Percentiles rank a stretch among this genome's conserved stretches.
phyloP scores from a whole-genome alignment of 129 eudicot genomes.

The Kitagawia praeruptora region DNA sequence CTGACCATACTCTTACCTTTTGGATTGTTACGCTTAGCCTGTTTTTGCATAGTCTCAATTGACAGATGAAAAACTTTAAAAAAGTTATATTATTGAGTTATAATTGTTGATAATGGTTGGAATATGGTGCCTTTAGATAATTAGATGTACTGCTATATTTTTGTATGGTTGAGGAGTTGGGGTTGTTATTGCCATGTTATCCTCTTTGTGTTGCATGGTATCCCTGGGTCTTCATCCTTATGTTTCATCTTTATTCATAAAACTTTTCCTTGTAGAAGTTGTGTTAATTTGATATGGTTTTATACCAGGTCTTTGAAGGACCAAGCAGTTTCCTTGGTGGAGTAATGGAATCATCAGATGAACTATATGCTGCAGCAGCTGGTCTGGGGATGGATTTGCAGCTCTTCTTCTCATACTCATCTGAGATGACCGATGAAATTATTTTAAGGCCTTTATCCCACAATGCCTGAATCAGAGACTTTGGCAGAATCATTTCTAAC shows the following conservation, averaged over 20 bases:
- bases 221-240: neutral
- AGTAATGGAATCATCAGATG: conserved; percentile 89
- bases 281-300: neutral
- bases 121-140: neutral
- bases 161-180: neutral
- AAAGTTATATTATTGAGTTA: neutral
- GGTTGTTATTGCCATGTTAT: neutral
- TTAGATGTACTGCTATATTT: neutral
- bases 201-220: neutral
- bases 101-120: neutral
- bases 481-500: conserved; percentile 86
- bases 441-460: conserved; percentile 56
- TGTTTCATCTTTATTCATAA: neutral
- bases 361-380: conserved; percentile 87
- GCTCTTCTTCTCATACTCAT: conserved; percentile 69
- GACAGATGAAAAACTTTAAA: neutral
- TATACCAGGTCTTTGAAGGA: conserved; percentile 87
- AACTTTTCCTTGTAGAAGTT: neutral
- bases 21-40: neutral
- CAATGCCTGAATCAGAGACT: conserved; percentile 76
- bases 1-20: neutral
- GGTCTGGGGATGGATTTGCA: conserved; percentile 74
- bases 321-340: conserved; percentile 55
- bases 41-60: neutral
- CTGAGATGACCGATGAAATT: conserved; percentile 65